Percentiles rank a stretch among this genome's conserved stretches.
Evolutionary conservation across 179 eudicot species (phyloP).

Genomic region (Beta corolliflora): DNA sequence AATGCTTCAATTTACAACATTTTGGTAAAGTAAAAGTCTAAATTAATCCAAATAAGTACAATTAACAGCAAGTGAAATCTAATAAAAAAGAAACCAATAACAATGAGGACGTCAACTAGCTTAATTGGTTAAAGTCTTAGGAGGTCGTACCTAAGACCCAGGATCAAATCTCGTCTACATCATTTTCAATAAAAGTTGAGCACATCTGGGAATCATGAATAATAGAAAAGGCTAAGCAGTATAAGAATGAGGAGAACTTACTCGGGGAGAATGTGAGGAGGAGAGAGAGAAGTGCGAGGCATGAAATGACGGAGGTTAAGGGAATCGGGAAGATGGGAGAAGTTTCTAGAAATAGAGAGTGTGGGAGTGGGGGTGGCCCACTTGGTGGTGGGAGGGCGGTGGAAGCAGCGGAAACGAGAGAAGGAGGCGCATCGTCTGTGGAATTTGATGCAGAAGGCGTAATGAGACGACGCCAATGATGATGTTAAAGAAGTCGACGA

Average conservation of each 20-base stretch:
- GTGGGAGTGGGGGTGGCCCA: background rate
- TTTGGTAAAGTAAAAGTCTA: background rate
- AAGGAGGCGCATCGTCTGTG: conserved; percentile 35
- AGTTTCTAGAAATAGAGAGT: conserved; percentile 8
- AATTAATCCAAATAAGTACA: background rate
- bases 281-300: conserved; percentile 31
- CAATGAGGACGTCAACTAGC: too few relatives aligned
- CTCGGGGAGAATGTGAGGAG: conserved; percentile 22
- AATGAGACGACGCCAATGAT: conserved; percentile 54
- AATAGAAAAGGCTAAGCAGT: too few relatives aligned
- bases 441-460: conserved; percentile 38
- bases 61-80: background rate
- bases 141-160: too few relatives aligned
- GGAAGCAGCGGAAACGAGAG: conserved; percentile 33
- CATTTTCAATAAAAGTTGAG: background rate
- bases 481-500: conserved; percentile 35
- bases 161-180: background rate
- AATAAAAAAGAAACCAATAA: background rate
- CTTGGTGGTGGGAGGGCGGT: conserved; percentile 23
- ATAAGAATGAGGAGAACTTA: background rate
- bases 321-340: conserved; percentile 12
- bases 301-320: conserved; percentile 29
- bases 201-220: too few relatives aligned
- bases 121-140: too few relatives aligned
- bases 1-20: background rate